Base-by-base conservation (phyloP, 768 basidiomycete genomes). In the Flagelloscypha sp. region DNA sequence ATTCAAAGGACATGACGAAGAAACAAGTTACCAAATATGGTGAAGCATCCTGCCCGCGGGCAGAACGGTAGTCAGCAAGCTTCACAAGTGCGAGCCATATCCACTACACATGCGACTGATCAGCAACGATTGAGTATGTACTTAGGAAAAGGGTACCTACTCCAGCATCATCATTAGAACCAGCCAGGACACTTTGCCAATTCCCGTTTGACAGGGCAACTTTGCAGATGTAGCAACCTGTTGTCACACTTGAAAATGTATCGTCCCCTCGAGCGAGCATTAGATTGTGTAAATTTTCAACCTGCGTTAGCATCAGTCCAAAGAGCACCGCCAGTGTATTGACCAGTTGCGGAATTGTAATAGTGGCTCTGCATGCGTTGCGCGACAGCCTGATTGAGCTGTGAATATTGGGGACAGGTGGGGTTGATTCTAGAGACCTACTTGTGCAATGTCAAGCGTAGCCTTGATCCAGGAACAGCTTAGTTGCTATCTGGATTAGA, bases 231-330 rank as follows among this genome's bases (percentile, higher is more conserved):
- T 50, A 63, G 8, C 72, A 72, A 4, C 44, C 47, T 29, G 69
- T 63, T 6, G 65, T 67, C 3, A 72, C 55, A 10, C 30, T 35
- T 11, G 24, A 18, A 30, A 61, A 75, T 11, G 64, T 52, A 37
- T 70, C 47, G 3, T 54, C 58, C 10, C 59, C 62, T 4, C 65
- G 66, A 9, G 62, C 66, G 9, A 76, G 61, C 74, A 76, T 76
- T 34, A 76, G 52, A 49, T 73, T 75, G 43, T 76, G 70, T 10
- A 76, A 48, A 43, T 75, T 72, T 45, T 76, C 74, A 20, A 74
- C 44, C 5, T n/a, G 72, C 61, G 43, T 76, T 76, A 4, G 70
- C 66, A 45, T 75, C 70, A 1, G 73, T 75, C 74, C 72, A 75
- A 12, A 73, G 55, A 7, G 66, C 63, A 27, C 74, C 73, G 20